These are phyloP conservation scores for Euphorbia peplus DNA, from an alignment of 345 rosid species.

Conservation along the genomic window DNA sequence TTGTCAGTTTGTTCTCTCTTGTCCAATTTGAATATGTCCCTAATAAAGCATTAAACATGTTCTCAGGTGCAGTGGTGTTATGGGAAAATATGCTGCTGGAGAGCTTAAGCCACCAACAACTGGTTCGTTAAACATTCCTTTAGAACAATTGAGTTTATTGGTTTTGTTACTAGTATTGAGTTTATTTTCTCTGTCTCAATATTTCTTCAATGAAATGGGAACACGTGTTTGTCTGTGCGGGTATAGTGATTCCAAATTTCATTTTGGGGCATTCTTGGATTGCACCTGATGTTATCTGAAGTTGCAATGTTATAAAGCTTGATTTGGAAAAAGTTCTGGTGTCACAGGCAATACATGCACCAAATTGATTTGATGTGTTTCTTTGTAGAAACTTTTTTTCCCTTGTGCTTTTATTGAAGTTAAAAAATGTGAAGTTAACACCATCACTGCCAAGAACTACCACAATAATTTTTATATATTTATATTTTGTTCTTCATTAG, in stretches of 20 bases:
- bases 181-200: background rate
- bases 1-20: no score
- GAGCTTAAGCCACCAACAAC: conserved; percentile 95
- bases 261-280: background rate
- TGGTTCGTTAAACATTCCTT: conserved; percentile 45
- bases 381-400: background rate
- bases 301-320: background rate
- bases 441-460: background rate
- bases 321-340: background rate
- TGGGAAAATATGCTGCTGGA: conserved; percentile 96
- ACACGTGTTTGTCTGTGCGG: background rate
- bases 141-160: background rate
- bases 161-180: background rate
- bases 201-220: background rate
- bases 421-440: conserved; percentile 2
- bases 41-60: conserved; percentile 1
- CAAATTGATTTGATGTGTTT: background rate
- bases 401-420: background rate
- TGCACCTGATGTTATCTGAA: background rate
- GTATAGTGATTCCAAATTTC: background rate
- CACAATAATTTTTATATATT: background rate
- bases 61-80: conserved; percentile 95
- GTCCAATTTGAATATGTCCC: background rate
- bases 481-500: conserved; percentile 43
- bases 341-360: background rate